Evolutionary conservation across 805 yeast genomes (phyloP).

Genomic region (Dipodascus albidus): DNA sequence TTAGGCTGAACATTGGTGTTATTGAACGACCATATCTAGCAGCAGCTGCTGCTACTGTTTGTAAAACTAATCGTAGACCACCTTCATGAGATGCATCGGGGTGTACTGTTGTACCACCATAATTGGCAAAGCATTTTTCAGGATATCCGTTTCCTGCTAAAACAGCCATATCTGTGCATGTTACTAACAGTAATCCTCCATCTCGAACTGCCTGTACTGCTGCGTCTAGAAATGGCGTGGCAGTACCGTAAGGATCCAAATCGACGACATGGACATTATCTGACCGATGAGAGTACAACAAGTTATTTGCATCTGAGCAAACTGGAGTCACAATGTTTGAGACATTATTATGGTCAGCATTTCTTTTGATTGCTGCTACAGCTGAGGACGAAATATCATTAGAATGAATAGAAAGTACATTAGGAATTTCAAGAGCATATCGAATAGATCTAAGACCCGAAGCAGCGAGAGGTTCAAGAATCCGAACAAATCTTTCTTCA

Average conservation of each 20-base stretch:
- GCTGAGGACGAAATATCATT: constrained; percentile 80
- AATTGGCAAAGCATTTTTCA: constrained; percentile 88
- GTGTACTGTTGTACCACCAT: constrained; percentile 86
- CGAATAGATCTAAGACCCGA: constrained; percentile 86
- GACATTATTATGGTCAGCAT: constrained; percentile 54
- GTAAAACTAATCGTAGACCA: constrained; percentile 75
- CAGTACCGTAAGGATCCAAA: constrained; percentile 96
- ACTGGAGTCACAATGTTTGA: constrained; percentile 45
- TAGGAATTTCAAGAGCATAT: constrained; percentile 78
- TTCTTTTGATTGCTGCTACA: constrained; percentile 61
- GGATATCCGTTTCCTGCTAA: constrained; percentile 95
- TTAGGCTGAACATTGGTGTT: constrained; percentile 75
- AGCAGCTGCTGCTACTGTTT: constrained; percentile 67
- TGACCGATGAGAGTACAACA: background rate
- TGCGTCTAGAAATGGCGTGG: constrained; percentile 88
- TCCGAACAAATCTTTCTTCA: constrained; percentile 39
- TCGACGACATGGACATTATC: constrained; percentile 65
- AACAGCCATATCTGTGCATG: constrained; percentile 94
- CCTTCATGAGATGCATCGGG: constrained; percentile 87
- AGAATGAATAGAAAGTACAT: constrained; percentile 59
- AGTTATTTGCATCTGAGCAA: constrained; percentile 70
- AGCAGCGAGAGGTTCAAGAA: constrained; percentile 82
- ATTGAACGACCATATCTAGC: constrained; percentile 81
- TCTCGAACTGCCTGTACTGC: constrained; percentile 78
- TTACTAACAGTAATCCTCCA: constrained; percentile 76